phyloP scores from a whole-genome alignment of 371 early-diverging fungal species.

The Mucor plumbeus region DNA sequence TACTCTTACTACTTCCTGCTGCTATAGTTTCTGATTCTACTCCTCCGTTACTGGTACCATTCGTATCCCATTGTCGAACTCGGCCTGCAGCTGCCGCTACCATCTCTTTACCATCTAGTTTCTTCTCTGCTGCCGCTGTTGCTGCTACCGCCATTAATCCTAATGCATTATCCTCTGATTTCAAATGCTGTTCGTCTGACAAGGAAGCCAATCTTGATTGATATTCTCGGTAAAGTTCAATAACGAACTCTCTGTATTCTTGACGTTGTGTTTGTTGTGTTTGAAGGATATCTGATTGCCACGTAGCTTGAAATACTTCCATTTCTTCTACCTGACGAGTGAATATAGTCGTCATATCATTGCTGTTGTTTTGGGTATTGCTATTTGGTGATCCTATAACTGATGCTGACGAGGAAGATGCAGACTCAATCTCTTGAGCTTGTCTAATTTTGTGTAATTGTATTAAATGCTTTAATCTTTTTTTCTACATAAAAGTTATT shows the following conservation, averaged over 20 bases:
- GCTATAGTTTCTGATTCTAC: background rate
- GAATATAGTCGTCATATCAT: slow-evolving; percentile 50
- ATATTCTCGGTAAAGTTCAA: slow-evolving; percentile 64
- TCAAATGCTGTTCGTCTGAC: slow-evolving; percentile 17
- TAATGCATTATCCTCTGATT: slow-evolving; percentile 15
- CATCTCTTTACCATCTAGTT: slow-evolving; percentile 59
- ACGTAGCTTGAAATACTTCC: slow-evolving; percentile 66
- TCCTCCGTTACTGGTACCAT: background rate
- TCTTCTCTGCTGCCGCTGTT: slow-evolving; percentile 24
- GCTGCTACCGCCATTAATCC: background rate
- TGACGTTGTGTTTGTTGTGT: slow-evolving; percentile 62
- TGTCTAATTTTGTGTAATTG: slow-evolving; percentile 28
- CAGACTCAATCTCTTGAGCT: slow-evolving; percentile 38
- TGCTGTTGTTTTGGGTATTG: slow-evolving; percentile 4
- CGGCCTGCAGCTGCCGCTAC: slow-evolving; percentile 48
- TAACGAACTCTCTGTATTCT: slow-evolving; percentile 75
- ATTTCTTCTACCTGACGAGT: slow-evolving; percentile 66
- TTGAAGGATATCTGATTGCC: slow-evolving; percentile 65
- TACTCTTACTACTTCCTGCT: background rate
- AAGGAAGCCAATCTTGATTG: slow-evolving; percentile 38
- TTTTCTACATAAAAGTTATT: background rate
- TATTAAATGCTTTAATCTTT: no score
- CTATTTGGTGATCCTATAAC: background rate
- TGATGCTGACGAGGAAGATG: slow-evolving; percentile 14
- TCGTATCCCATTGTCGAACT: slow-evolving; percentile 24